A percentile compares a stretch with the other conserved stretches of the same genome.
Evolutionary conservation across 1,284 basidiomycete genomes (phyloP).

Genomic region (Microbotryum intermedium): DNA sequence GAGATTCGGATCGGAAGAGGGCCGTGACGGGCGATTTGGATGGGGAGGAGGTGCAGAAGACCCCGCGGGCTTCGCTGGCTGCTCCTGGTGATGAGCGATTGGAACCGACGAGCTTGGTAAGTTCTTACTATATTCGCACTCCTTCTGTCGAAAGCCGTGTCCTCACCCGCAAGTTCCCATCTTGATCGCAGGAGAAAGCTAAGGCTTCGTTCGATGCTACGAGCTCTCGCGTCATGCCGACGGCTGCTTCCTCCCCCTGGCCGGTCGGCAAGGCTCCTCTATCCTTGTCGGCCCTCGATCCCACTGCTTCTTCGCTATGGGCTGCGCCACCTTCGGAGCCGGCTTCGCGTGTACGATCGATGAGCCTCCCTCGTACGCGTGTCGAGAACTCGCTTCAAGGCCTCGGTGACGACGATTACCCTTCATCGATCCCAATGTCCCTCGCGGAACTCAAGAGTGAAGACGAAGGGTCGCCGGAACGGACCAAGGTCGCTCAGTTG

Average conservation of each 20-base stretch:
- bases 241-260: slow-evolving; percentile 10
- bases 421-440: slow-evolving; percentile 24
- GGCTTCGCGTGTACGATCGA: slow-evolving; percentile 11
- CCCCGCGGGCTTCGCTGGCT: slow-evolving; percentile 17
- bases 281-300: slow-evolving; percentile 21
- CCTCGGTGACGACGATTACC: slow-evolving; percentile 21
- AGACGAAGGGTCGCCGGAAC: slow-evolving; percentile 20
- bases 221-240: too few species aligned
- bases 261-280: slow-evolving; percentile 14
- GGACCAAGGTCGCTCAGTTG: slow-evolving; percentile 1
- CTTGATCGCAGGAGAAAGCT: too few species aligned
- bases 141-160: slow-evolving; percentile 3
- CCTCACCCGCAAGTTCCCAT: neutral
- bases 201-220: too few species aligned
- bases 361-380: slow-evolving; percentile 11
- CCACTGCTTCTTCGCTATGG: slow-evolving; percentile 24
- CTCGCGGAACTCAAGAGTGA: slow-evolving; percentile 29
- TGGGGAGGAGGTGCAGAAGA: slow-evolving; percentile 42
- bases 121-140: too few species aligned
- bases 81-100: slow-evolving; percentile 16
- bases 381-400: slow-evolving; percentile 28
- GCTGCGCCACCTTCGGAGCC: slow-evolving; percentile 15
- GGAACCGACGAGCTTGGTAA: neutral
- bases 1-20: neutral
- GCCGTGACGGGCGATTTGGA: slow-evolving; percentile 45